Conservation (phyloP, 2,329 filamentous ascomycete genomes). For the Decorospora gaudefroyi region DNA sequence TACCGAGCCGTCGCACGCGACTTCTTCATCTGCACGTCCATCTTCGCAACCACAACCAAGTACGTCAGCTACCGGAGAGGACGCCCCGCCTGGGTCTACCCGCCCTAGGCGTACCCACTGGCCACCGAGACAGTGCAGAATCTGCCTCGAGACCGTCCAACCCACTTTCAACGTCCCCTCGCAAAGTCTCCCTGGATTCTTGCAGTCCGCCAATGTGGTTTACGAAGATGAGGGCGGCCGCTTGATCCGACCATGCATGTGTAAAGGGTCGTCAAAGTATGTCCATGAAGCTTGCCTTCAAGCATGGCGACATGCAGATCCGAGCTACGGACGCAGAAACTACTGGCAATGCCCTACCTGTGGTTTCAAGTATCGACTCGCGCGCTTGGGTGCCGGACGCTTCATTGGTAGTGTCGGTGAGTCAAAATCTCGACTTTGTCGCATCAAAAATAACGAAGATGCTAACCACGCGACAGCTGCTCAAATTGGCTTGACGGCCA, state of each 20-base stretch:
- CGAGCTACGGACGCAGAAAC: constrained; percentile 65
- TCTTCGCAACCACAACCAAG: constrained; percentile 20
- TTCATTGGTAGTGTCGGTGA: constrained; percentile 57
- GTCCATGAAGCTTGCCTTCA: constrained; percentile 91
- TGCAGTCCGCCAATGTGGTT: constrained; percentile 63
- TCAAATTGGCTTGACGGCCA: constrained; percentile 71
- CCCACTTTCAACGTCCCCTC: constrained; percentile 63
- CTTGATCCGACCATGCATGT: constrained; percentile 86
- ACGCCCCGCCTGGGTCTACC: constrained; percentile 21
- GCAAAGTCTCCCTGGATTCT: constrained; percentile 59
- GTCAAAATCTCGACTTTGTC: constrained; percentile 13
- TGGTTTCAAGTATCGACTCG: constrained; percentile 77
- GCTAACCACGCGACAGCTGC: constrained; percentile 50
- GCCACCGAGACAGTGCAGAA: constrained; percentile 78
- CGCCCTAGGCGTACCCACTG: constrained; percentile 57
- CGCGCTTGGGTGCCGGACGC: constrained; percentile 74
- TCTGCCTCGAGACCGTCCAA: constrained; percentile 76
- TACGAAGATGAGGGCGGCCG: constrained; percentile 78
- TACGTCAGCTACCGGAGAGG: constrained; percentile 18
- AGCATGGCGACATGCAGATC: constrained; percentile 77
- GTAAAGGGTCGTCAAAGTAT: constrained; percentile 90
- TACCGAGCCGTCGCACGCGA: constrained; percentile 23
- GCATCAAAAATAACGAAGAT: not conserved
- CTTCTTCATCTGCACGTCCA: constrained; percentile 20
- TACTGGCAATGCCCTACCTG: constrained; percentile 91